These are phyloP conservation scores for Mallotus japonicus DNA, from an alignment of 441 rosid species.

Conservation along the genomic window DNA sequence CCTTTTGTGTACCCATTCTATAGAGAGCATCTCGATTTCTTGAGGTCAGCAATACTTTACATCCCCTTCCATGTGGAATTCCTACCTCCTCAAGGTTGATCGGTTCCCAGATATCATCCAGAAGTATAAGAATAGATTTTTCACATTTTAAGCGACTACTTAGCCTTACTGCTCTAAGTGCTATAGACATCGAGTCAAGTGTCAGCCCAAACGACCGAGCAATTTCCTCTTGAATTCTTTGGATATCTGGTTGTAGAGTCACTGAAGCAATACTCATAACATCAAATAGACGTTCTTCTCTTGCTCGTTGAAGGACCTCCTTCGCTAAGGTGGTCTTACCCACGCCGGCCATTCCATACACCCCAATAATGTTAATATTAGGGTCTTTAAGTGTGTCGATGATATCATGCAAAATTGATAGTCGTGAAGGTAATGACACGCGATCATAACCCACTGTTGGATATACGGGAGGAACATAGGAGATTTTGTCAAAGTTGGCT, in stretches of 20 bases:
- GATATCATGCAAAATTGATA: background rate
- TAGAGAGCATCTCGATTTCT: background rate
- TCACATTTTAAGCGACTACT: constrained; percentile 3
- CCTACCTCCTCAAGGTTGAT: constrained; percentile 22
- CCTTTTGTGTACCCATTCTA: constrained; percentile 9
- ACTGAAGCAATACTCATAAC: background rate
- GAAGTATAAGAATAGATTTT: constrained; percentile 17
- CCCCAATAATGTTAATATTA: background rate
- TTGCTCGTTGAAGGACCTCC: background rate
- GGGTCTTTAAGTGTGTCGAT: background rate
- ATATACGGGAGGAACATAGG: too few species aligned
- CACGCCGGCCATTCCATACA: background rate
- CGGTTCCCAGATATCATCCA: constrained; percentile 25
- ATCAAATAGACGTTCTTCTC: background rate
- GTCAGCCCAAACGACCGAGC: constrained; percentile 15
- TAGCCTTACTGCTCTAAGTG: constrained; percentile 24
- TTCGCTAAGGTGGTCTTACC: constrained; percentile 8
- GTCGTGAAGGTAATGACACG: background rate
- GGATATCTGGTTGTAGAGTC: background rate
- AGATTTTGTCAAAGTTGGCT: background rate
- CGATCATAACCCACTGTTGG: too few species aligned
- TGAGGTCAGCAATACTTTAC: constrained; percentile 3
- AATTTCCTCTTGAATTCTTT: background rate
- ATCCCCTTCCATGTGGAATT: constrained; percentile 9
- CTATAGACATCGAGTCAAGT: constrained; percentile 3